Evolutionary conservation across 345 rosid genomes (phyloP).

Genomic region (Moringa oleifera): DNA sequence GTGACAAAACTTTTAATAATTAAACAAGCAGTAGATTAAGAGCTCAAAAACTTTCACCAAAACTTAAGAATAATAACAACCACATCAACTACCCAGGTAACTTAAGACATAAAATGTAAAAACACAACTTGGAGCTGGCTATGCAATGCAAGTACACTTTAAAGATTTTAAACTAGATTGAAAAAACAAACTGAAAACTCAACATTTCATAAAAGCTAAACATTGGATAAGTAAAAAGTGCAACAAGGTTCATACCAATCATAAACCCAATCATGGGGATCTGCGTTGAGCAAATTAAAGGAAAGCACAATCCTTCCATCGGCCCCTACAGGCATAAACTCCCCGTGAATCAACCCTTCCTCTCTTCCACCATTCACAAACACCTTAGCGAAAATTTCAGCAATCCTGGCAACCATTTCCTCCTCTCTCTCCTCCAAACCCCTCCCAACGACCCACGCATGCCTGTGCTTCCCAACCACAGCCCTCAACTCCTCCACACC

Average conservation of each 20-base stretch:
- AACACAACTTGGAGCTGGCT: not conserved
- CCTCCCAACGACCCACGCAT: slow-evolving; percentile 73
- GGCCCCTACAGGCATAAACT: slow-evolving; percentile 94
- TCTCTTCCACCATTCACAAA: slow-evolving; percentile 85
- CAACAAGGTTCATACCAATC: slow-evolving; percentile 52
- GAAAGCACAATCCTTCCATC: slow-evolving; percentile 89
- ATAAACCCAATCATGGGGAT: slow-evolving; percentile 81
- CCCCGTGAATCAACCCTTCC: slow-evolving; percentile 63
- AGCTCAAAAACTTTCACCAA: not conserved
- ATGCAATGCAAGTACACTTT: not conserved
- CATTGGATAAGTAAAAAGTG: not conserved
- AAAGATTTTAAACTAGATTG: no score
- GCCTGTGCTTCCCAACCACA: slow-evolving; percentile 82
- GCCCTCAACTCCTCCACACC: slow-evolving; percentile 33
- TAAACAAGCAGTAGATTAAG: not conserved
- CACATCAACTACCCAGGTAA: not conserved
- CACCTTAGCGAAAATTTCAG: slow-evolving; percentile 64
- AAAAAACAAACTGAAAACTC: not conserved
- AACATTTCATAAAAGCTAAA: not conserved
- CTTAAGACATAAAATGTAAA: not conserved
- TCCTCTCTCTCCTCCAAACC: slow-evolving; percentile 33
- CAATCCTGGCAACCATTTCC: slow-evolving; percentile 36
- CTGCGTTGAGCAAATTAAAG: slow-evolving; percentile 74
- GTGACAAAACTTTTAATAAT: not conserved
- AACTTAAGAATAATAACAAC: not conserved